These are phyloP conservation scores for Puccinia novopanici DNA, from an alignment of 1,284 basidiomycete genomes.

Conservation along the genomic window DNA sequence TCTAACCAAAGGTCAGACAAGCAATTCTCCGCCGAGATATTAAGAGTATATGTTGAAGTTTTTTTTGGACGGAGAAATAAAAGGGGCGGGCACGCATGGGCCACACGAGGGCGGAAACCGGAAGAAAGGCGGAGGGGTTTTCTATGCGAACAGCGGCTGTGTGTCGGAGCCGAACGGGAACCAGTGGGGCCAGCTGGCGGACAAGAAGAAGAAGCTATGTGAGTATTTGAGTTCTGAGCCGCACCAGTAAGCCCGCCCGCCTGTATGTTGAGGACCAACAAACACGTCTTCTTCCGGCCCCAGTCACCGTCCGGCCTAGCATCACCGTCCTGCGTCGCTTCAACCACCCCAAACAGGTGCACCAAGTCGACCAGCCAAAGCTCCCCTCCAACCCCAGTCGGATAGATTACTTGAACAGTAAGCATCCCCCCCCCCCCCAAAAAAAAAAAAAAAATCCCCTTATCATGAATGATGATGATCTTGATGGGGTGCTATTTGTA, in stretches of 20 bases:
- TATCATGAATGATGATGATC: too few species aligned
- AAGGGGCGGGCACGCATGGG: conserved; percentile 13
- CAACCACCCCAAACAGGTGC: conserved; percentile 20
- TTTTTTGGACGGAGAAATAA: not conserved
- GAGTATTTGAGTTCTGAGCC: not conserved
- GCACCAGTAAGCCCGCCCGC: too few species aligned
- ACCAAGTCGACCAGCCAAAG: conserved; percentile 26
- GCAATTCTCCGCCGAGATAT: not conserved
- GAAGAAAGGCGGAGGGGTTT: not conserved
- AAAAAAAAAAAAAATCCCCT: too few species aligned
- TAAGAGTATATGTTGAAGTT: not conserved
- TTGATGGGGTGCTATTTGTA: too few species aligned
- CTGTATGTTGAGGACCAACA: too few species aligned
- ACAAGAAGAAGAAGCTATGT: conserved; percentile 26
- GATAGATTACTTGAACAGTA: conserved; percentile 36
- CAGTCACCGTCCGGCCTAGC: conserved; percentile 19
- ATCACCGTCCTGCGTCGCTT: conserved; percentile 22
- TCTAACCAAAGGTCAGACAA: conserved; percentile 3
- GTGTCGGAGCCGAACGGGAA: conserved; percentile 5
- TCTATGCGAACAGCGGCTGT: not conserved
- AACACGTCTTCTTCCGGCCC: not conserved
- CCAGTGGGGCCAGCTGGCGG: conserved; percentile 3
- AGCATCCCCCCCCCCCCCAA: too few species aligned
- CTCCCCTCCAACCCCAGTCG: conserved; percentile 10
- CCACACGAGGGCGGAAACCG: conserved; percentile 3